Percentiles rank a stretch among this genome's conserved stretches.
Conservation (phyloP, 2,329 filamentous ascomycete species). For the Immersiporthe knoxdaviesiana region DNA sequence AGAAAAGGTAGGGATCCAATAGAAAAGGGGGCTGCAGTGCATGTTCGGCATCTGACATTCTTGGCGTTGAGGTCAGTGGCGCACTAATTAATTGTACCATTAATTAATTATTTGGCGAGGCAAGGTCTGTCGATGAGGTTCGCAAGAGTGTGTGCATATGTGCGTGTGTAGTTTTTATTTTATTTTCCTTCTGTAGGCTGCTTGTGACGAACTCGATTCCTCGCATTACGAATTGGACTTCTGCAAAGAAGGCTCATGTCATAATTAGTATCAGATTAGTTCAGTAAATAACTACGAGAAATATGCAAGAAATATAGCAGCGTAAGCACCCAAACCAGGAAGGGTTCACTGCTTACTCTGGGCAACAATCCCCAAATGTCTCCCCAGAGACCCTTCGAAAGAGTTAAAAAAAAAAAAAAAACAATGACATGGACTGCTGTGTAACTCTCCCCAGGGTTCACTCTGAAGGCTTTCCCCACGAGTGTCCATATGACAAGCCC, state of each 20-base stretch:
- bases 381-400: not conserved
- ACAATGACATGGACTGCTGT: too few relatives aligned
- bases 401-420: not conserved
- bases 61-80: not conserved
- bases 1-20: not conserved
- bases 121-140: not conserved
- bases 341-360: not conserved
- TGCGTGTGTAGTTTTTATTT: not conserved
- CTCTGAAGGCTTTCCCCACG: too few relatives aligned
- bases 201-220: not conserved
- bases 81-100: too few relatives aligned
- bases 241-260: not conserved
- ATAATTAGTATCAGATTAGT: too few relatives aligned
- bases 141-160: not conserved
- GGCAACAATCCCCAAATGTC: not conserved
- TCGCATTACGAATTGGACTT: not conserved
- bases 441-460: too few relatives aligned
- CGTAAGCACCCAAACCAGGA: not conserved
- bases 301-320: too few relatives aligned
- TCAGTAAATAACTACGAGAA: too few relatives aligned
- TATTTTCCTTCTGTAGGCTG: not conserved
- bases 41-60: not conserved
- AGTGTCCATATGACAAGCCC: too few relatives aligned
- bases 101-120: not conserved
- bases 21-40: not conserved